Evolutionary conservation across 108 stramenopile species (phyloP).

Genomic region (Cyclotella kingstonii): DNA sequence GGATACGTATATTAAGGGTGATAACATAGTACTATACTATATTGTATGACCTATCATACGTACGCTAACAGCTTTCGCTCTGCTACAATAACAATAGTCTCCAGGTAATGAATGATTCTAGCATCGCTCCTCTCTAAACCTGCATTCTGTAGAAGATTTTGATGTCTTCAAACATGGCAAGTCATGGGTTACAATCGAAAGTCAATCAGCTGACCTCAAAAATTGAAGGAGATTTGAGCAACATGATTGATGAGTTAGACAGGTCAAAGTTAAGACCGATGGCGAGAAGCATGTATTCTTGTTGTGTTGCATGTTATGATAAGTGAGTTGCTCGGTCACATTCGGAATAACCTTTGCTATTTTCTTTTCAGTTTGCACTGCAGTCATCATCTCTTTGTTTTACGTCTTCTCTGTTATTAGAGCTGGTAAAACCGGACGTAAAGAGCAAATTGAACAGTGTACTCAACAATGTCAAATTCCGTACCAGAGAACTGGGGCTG

Average conservation of each 20-base stretch:
- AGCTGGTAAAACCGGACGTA: conserved; percentile 66
- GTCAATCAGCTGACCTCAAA: conserved; percentile 67
- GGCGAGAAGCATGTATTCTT: conserved; percentile 64
- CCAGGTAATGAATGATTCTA: too few species aligned
- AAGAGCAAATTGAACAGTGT: conserved; percentile 70
- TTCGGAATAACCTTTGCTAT: too few species aligned
- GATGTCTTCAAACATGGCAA: conserved; percentile 65
- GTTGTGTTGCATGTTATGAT: conserved; percentile 26
- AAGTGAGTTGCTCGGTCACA: conserved; percentile 20
- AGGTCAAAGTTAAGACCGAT: conserved; percentile 54
- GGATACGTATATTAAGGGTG: too few species aligned
- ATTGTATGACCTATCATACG: too few species aligned
- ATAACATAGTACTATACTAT: too few species aligned
- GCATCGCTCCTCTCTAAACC: too few species aligned
- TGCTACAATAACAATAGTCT: too few species aligned
- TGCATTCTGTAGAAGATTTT: too few species aligned
- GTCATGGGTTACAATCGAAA: conserved; percentile 62
- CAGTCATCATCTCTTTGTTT: conserved; percentile 38
- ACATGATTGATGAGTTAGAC: conserved; percentile 68
- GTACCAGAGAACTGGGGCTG: conserved; percentile 60
- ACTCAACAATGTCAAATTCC: conserved; percentile 71
- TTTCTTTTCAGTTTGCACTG: too few species aligned
- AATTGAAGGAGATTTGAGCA: conserved; percentile 65
- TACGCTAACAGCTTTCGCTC: too few species aligned
- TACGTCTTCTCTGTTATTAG: conserved; percentile 57